Percentiles rank a stretch among this genome's conserved stretches.
These are phyloP conservation scores for Starmera stellimalicola DNA, from an alignment of 1,139 yeast genomes.

Conservation along the genomic window DNA sequence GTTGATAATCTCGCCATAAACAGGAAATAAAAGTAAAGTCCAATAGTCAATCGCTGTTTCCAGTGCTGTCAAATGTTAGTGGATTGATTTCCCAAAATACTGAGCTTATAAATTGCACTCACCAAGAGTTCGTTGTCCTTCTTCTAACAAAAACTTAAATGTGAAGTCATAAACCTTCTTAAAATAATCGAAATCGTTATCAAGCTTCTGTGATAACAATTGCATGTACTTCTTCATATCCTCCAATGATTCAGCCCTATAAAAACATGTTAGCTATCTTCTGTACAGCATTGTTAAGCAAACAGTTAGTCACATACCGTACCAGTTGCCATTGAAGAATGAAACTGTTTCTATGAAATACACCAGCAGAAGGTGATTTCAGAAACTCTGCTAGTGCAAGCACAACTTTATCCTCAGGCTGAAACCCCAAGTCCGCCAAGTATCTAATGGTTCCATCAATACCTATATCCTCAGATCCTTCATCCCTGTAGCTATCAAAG, in stretches of 20 bases:
- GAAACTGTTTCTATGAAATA: slow-evolving; percentile 40
- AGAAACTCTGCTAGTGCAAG: slow-evolving; percentile 63
- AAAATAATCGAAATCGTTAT: slow-evolving; percentile 32
- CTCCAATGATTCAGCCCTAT: slow-evolving; percentile 27
- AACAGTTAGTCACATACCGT: slow-evolving; percentile 3
- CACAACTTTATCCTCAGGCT: slow-evolving; percentile 66
- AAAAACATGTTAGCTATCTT: slow-evolving; percentile 11
- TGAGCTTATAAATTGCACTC: neutral
- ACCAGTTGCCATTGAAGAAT: slow-evolving; percentile 44
- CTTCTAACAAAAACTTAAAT: slow-evolving; percentile 57
- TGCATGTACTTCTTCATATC: slow-evolving; percentile 42
- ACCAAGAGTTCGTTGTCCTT: slow-evolving; percentile 47
- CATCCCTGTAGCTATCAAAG: slow-evolving; percentile 16
- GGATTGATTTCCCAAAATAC: neutral
- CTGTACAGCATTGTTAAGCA: neutral
- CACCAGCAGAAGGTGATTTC: slow-evolving; percentile 58
- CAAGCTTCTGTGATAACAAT: slow-evolving; percentile 27
- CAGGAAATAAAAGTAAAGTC: slow-evolving; percentile 46
- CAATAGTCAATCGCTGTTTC: slow-evolving; percentile 74
- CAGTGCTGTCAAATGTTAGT: slow-evolving; percentile 14
- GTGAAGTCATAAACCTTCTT: slow-evolving; percentile 59
- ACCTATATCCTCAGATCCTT: slow-evolving; percentile 31
- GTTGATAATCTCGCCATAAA: slow-evolving; percentile 25
- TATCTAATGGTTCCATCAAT: slow-evolving; percentile 71
- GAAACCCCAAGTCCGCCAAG: slow-evolving; percentile 54